Percentiles rank a stretch among this genome's conserved stretches.
Conservation (phyloP, 805 yeast species). For the Wickerhamomyces rabaulensis region DNA sequence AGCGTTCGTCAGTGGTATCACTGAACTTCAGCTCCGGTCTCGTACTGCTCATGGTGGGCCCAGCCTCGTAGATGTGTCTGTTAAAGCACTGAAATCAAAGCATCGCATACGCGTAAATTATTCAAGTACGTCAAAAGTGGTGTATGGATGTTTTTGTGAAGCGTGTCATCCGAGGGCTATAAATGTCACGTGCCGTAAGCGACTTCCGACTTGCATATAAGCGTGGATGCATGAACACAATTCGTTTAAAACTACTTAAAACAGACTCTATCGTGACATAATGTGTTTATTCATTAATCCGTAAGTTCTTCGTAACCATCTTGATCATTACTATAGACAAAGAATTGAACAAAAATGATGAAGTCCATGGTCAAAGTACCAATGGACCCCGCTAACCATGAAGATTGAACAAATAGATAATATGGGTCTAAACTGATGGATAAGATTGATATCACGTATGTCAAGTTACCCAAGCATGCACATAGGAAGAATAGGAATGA, state of each 20-base stretch:
- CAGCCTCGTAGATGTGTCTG: not conserved
- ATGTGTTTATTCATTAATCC: not conserved
- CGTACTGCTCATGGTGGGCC: slow-evolving; percentile 18
- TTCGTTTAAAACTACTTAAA: not conserved
- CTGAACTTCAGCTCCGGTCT: slow-evolving; percentile 56
- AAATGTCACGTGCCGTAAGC: too few species aligned
- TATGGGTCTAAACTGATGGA: slow-evolving; percentile 64
- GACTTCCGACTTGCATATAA: too few species aligned
- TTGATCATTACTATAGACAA: slow-evolving; percentile 46
- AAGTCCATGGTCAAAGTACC: slow-evolving; percentile 86
- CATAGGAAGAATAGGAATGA: slow-evolving; percentile 89
- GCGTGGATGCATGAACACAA: too few species aligned
- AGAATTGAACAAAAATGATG: slow-evolving; percentile 80
- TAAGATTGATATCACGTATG: slow-evolving; percentile 83
- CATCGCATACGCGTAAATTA: not conserved
- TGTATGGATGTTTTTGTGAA: not conserved
- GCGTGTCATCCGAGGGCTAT: not conserved
- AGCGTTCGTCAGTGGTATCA: slow-evolving; percentile 45
- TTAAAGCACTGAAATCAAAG: not conserved
- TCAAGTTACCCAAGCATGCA: slow-evolving; percentile 91
- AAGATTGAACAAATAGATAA: slow-evolving; percentile 74
- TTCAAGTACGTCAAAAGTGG: not conserved
- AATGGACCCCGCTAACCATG: slow-evolving; percentile 89
- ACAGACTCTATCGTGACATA: not conserved
- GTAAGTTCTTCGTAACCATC: slow-evolving; percentile 12